These are phyloP conservation scores for Cryoendolithus antarcticus DNA, from an alignment of 2,329 filamentous ascomycete species.

Conservation along the genomic window DNA sequence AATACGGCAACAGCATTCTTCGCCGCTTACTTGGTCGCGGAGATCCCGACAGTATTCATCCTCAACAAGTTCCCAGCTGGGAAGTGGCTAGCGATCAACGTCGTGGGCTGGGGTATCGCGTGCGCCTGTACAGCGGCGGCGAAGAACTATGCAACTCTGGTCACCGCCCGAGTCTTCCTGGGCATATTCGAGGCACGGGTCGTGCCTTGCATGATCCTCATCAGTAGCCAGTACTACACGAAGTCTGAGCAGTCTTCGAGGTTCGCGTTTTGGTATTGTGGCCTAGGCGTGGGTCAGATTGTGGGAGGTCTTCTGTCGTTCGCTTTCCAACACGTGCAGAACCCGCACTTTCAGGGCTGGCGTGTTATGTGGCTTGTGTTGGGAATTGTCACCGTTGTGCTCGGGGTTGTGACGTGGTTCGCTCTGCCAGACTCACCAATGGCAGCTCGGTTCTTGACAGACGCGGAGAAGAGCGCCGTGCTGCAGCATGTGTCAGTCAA, in stretches of 20 bases:
- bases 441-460: constrained; percentile 53
- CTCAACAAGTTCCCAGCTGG: constrained; percentile 47
- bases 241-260: constrained; percentile 38
- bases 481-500: constrained; percentile 31
- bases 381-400: constrained; percentile 8
- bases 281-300: constrained; percentile 61
- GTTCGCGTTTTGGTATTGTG: constrained; percentile 44
- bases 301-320: constrained; percentile 55
- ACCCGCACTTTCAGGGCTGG: constrained; percentile 10
- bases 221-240: constrained; percentile 58
- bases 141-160: constrained; percentile 44
- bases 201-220: constrained; percentile 52
- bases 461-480: constrained; percentile 38
- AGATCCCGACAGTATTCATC: constrained; percentile 45
- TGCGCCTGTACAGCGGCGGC: constrained; percentile 50
- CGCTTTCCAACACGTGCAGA: constrained; percentile 23
- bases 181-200: constrained; percentile 58
- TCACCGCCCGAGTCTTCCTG: constrained; percentile 49
- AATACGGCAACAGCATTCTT: constrained; percentile 52
- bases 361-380: constrained; percentile 12
- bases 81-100: constrained; percentile 49
- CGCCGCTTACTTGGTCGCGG: constrained; percentile 47
- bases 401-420: constrained; percentile 8
- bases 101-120: constrained; percentile 49
- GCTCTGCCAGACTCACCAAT: constrained; percentile 44